Conservation (phyloP, 805 yeast species). For the Wickerhamiella hasegawae region DNA sequence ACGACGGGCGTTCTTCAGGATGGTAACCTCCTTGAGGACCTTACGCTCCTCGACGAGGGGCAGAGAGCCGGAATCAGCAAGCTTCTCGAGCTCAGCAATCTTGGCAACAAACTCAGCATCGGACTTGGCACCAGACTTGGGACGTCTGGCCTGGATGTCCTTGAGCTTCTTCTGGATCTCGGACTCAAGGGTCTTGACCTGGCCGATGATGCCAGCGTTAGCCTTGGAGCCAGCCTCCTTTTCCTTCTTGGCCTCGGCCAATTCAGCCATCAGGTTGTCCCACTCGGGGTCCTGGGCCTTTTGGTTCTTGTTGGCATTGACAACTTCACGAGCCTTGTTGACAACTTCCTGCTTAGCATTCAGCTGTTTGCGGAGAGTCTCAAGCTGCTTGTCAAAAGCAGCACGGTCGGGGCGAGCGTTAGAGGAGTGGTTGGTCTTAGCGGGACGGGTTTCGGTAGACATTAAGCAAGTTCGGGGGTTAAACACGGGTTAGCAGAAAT, state of each 20-base stretch:
- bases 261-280: constrained; percentile 36
- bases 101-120: constrained; percentile 24
- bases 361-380: constrained; percentile 17
- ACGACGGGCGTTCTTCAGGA: constrained; percentile 65
- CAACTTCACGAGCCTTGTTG: constrained; percentile 14
- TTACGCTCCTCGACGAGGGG: constrained; percentile 84
- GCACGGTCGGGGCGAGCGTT: constrained; percentile 16
- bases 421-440: background rate
- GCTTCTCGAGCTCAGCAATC: constrained; percentile 39
- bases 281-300: constrained; percentile 25
- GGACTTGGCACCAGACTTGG: constrained; percentile 45
- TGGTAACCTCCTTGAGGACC: constrained; percentile 67
- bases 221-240: constrained; percentile 31
- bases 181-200: constrained; percentile 55
- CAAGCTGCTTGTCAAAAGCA: constrained; percentile 17
- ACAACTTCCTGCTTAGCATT: constrained; percentile 14
- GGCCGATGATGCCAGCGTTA: constrained; percentile 38
- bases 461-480: background rate
- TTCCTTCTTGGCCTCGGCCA: constrained; percentile 30
- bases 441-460: background rate
- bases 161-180: constrained; percentile 55
- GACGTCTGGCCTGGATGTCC: constrained; percentile 56
- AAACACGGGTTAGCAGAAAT: background rate
- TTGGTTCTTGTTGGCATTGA: constrained; percentile 12
- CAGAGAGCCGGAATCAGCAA: constrained; percentile 62